Percentiles rank a stretch among this genome's conserved stretches.
phyloP scores from a whole-genome alignment of 2,329 filamentous ascomycete genomes.

The Chaetomium globosum region DNA sequence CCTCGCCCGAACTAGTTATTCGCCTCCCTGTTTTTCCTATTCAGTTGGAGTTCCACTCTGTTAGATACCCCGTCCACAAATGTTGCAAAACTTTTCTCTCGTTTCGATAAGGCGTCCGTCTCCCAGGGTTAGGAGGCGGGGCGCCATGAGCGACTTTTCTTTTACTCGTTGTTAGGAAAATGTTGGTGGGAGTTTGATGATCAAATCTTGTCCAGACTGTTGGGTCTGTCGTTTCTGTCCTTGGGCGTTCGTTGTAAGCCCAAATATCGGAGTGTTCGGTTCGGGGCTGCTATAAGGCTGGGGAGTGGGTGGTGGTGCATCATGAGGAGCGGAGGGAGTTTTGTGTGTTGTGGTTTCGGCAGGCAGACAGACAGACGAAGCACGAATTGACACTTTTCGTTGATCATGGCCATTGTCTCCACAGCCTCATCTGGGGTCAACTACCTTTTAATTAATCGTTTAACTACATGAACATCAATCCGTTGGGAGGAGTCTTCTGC shows the following conservation, averaged over 20 bases:
- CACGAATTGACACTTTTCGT: slow-evolving; percentile 5
- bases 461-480: neutral
- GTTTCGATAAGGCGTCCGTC: slow-evolving; percentile 1
- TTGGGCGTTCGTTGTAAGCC: neutral
- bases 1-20: neutral
- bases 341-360: neutral
- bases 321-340: neutral
- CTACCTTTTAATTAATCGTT: neutral
- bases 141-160: neutral
- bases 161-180: neutral
- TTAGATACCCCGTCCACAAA: slow-evolving; percentile 24
- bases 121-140: neutral
- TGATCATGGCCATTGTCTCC: neutral
- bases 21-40: neutral
- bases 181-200: neutral
- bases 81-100: slow-evolving; percentile 2
- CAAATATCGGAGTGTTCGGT: neutral
- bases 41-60: slow-evolving; percentile 1
- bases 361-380: slow-evolving; percentile 8
- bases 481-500: too few relatives aligned
- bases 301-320: neutral
- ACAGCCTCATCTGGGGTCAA: neutral
- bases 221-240: neutral
- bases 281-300: neutral
- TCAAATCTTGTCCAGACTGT: neutral